These are phyloP conservation scores for Boletus rex-veris DNA, from an alignment of 768 basidiomycete genomes.

Conservation along the genomic window DNA sequence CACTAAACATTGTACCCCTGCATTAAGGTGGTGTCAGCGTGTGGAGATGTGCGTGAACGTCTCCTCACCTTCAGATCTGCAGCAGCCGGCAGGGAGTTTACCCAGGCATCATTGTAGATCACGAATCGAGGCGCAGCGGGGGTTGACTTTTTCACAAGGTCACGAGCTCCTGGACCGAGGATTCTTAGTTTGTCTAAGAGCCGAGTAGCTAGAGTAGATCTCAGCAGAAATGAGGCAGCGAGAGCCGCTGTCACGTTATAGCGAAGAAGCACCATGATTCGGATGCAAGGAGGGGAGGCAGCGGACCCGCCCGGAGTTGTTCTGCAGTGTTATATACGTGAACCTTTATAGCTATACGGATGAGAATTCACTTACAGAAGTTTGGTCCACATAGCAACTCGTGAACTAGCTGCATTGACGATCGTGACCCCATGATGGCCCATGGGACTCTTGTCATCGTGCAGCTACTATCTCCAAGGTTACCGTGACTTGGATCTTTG, in stretches of 20 bases:
- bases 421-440: background rate
- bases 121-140: background rate
- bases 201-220: background rate
- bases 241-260: background rate
- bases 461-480: too few species aligned
- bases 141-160: background rate
- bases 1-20: background rate
- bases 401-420: background rate
- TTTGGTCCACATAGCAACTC: too few species aligned
- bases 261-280: background rate
- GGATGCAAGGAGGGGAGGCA: background rate
- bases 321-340: too few species aligned
- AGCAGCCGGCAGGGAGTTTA: background rate
- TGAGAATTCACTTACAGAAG: too few species aligned
- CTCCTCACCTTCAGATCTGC: background rate
- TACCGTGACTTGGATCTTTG: too few species aligned
- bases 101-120: background rate
- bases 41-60: background rate
- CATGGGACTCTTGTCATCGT: too few species aligned
- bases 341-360: too few species aligned
- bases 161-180: background rate
- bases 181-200: background rate
- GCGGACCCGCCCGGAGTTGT: too few species aligned
- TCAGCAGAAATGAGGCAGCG: background rate
- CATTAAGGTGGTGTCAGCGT: background rate